phyloP scores from a whole-genome alignment of 192 early-diverging fungal species.

The Gaertneriomyces sp. region DNA sequence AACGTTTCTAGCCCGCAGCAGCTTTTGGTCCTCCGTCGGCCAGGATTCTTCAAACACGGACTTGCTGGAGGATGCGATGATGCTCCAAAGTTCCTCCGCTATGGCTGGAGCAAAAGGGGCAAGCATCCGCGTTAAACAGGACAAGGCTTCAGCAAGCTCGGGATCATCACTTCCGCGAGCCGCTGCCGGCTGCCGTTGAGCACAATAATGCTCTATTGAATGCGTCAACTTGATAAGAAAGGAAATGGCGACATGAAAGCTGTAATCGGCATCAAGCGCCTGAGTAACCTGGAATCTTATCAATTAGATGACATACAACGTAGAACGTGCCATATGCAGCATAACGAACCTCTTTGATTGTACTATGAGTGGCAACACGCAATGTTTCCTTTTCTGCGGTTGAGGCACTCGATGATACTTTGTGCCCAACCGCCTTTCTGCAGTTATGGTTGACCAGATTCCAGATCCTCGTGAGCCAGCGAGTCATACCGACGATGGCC shows the following conservation, averaged over 20 bases:
- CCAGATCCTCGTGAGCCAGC: constrained; percentile 68
- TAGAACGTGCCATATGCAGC: background rate
- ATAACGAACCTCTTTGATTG: constrained; percentile 55
- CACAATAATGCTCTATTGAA: constrained; percentile 27
- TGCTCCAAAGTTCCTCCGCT: constrained; percentile 24
- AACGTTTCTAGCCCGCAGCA: background rate
- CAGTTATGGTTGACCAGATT: constrained; percentile 42
- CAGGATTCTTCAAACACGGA: constrained; percentile 11
- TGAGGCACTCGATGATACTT: no score
- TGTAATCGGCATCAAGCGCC: constrained; percentile 41
- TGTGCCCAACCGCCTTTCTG: no score
- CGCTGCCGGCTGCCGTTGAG: background rate
- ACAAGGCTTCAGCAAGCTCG: constrained; percentile 1
- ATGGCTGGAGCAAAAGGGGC: constrained; percentile 38
- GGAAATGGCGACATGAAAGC: constrained; percentile 83
- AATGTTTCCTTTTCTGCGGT: background rate
- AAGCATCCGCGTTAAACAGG: constrained; percentile 23
- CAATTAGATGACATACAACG: background rate
- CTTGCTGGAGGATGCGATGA: background rate
- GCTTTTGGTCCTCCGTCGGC: constrained; percentile 19
- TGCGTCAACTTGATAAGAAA: constrained; percentile 79
- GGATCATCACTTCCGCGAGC: background rate
- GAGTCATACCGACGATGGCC: constrained; percentile 89
- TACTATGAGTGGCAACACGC: constrained; percentile 47
- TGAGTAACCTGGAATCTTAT: constrained; percentile 28